Percentiles rank a stretch among this genome's conserved stretches.
Evolutionary conservation across 2,329 filamentous ascomycete species (phyloP).

Genomic region (Epichloe hybrida): DNA sequence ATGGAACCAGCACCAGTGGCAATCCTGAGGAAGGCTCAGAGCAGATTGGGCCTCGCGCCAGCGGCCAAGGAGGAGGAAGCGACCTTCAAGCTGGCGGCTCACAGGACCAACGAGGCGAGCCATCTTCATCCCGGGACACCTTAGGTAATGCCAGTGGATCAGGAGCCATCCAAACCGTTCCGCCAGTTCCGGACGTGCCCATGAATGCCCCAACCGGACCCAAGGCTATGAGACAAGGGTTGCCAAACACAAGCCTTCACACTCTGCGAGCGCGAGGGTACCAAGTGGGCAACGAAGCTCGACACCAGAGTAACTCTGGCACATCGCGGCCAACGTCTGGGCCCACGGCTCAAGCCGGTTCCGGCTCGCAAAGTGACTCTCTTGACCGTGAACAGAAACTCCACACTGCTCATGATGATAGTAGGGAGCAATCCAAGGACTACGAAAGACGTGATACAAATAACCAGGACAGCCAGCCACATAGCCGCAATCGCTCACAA

Average conservation of each 20-base stretch:
- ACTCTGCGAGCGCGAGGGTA: conserved; percentile 44
- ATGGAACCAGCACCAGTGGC: conserved; percentile 6
- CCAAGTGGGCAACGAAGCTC: conserved; percentile 30
- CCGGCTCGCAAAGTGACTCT: conserved; percentile 35
- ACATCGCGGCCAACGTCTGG: conserved; percentile 4
- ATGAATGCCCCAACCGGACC: conserved; percentile 79
- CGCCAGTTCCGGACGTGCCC: conserved; percentile 30
- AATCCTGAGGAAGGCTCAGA: conserved; percentile 16
- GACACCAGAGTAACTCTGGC: conserved; percentile 13
- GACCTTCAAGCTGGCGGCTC: conserved; percentile 6
- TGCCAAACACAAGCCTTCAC: conserved; percentile 67
- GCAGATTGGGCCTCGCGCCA: conserved; percentile 7
- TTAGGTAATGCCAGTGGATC: conserved; percentile 16
- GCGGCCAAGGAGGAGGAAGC: conserved; percentile 5
- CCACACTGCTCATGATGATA: conserved; percentile 13
- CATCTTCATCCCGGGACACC: conserved; percentile 16
- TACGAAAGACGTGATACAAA: conserved; percentile 14
- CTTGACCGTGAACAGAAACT: conserved; percentile 23
- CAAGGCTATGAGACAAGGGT: conserved; percentile 83
- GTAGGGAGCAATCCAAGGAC: conserved; percentile 19
- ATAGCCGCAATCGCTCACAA: conserved; percentile 14
- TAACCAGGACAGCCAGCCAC: conserved; percentile 10
- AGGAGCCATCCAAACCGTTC: conserved; percentile 19
- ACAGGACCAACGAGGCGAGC: conserved; percentile 11
- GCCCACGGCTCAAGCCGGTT: conserved; percentile 4